Base-by-base conservation (phyloP, 2,329 filamentous ascomycete genomes). In the Ceratocystis eucalypticola region DNA sequence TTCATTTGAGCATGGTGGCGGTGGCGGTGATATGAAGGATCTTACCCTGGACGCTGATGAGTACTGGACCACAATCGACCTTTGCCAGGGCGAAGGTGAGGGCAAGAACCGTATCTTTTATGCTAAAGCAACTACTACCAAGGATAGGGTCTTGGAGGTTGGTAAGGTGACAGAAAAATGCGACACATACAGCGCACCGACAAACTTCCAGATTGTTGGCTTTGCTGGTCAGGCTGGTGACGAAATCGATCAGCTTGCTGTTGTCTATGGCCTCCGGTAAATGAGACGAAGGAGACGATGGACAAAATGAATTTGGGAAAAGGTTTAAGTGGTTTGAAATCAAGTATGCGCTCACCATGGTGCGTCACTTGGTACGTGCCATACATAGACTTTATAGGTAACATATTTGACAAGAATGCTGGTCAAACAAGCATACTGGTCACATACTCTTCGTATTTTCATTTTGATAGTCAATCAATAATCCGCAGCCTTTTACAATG, bases 171-270 rank as follows among this genome's bases (percentile, higher is more conserved):
- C 81, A 0, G 71, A 69, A 8, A 77, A 80, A 67, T 85, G 82
- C 70, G 71, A 73, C 4, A 77, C 76, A 1, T 79, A 76, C 64
- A 73, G 71, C n/a, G 80, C 80, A 1, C 79, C 78, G 20, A 67
- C 68, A 1, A 80, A 80, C 1, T 82, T 78, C 76, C 77, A 77
- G 64, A 79, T 84, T 71, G 78, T 81, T n/a, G 81, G 81, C 2
- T 82, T 79, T 69, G 71, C 79, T 65, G 81, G 82, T 17, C 77
- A 80, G 70, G 74, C 71, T 68, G 82, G 80, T 0, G 80, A 82
- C 67, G 81, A 84, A 73, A 70, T 85, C 59, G 82, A 85, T 71
- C 78, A 80, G 71, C 70, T 85, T 48, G 82, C 73, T 0, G 78
- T 81, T 68, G 72, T 80, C 33, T 81, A 78, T 68, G 78, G 76